These are phyloP conservation scores for Calonectria leucothoes DNA, from an alignment of 2,329 filamentous ascomycete species.

Conservation along the genomic window DNA sequence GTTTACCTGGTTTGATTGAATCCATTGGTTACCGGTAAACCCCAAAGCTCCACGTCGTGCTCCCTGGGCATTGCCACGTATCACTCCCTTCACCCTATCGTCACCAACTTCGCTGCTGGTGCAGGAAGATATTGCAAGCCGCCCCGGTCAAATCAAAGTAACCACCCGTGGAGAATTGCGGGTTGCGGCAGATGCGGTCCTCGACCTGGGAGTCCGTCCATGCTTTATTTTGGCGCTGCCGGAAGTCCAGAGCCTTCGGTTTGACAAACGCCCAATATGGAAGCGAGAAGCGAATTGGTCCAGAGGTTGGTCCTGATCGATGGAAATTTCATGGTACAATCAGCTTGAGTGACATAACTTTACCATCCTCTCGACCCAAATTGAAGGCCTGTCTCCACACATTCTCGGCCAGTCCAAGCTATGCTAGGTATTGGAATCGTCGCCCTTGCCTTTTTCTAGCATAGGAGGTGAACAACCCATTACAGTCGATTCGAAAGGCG, in stretches of 20 bases:
- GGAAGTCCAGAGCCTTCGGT: slow-evolving; percentile 28
- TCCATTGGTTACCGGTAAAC: slow-evolving; percentile 41
- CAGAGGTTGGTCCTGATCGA: slow-evolving; percentile 34
- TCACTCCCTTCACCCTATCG: slow-evolving; percentile 25
- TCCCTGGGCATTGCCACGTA: slow-evolving; percentile 28
- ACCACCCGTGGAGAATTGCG: slow-evolving; percentile 27
- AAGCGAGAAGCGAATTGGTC: slow-evolving; percentile 56
- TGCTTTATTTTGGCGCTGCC: slow-evolving; percentile 15
- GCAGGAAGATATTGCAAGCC: not conserved
- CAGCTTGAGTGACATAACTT: slow-evolving; percentile 19
- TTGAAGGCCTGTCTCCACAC: not conserved
- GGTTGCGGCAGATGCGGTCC: slow-evolving; percentile 32
- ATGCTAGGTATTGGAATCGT: not conserved
- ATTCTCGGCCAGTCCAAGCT: not conserved
- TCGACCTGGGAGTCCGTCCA: slow-evolving; percentile 24
- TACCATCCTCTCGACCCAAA: not conserved
- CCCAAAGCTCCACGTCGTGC: slow-evolving; percentile 29
- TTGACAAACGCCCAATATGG: slow-evolving; percentile 47
- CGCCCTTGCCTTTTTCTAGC: not conserved
- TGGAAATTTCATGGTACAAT: slow-evolving; percentile 29
- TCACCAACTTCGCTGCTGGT: not conserved
- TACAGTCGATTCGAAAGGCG: not conserved
- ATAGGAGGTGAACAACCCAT: not conserved
- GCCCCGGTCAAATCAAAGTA: slow-evolving; percentile 30
- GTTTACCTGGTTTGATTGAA: slow-evolving; percentile 3